Percentiles rank a stretch among this genome's conserved stretches.
Conservation (phyloP, 768 basidiomycete genomes). For the Boletus vinaceobasis region DNA sequence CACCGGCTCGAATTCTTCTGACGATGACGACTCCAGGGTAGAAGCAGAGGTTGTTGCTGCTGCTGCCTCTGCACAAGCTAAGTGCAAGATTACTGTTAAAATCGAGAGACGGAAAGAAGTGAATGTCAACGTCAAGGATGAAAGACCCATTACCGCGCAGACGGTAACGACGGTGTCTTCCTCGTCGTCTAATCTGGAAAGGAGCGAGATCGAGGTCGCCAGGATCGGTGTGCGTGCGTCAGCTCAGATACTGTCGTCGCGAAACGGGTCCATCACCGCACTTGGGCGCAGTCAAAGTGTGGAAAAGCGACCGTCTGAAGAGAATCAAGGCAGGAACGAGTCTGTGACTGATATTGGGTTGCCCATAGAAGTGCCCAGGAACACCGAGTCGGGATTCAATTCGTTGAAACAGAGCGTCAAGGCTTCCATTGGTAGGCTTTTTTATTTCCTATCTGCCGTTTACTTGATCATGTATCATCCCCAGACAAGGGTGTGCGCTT, state of each 20-base stretch:
- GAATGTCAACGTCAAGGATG: background rate
- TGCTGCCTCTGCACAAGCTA: slow-evolving; percentile 11
- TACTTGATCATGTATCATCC: background rate
- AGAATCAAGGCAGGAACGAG: slow-evolving; percentile 5
- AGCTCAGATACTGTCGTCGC: slow-evolving; percentile 27
- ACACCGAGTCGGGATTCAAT: slow-evolving; percentile 39
- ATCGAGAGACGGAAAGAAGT: slow-evolving; percentile 1
- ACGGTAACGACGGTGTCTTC: slow-evolving; percentile 18
- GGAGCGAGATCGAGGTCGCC: slow-evolving; percentile 30
- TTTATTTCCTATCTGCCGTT: background rate
- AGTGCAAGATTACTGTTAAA: slow-evolving; percentile 1
- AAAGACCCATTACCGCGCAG: slow-evolving; percentile 8
- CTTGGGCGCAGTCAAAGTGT: slow-evolving; percentile 10
- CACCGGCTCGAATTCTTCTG: slow-evolving; percentile 18
- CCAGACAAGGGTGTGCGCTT: slow-evolving; percentile 66
- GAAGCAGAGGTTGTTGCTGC: slow-evolving; percentile 28
- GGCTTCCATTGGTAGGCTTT: slow-evolving; percentile 62
- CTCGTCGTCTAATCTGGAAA: slow-evolving; percentile 23
- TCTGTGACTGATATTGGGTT: slow-evolving; percentile 22
- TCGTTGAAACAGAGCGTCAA: slow-evolving; percentile 69
- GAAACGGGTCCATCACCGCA: slow-evolving; percentile 20
- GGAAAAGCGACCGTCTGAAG: slow-evolving; percentile 8
- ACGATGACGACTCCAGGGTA: slow-evolving; percentile 25
- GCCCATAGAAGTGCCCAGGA: slow-evolving; percentile 24
- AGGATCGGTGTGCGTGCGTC: slow-evolving; percentile 27